These are phyloP conservation scores for Arxiozyma telluris DNA, from an alignment of 1,139 yeast genomes.

Conservation along the genomic window DNA sequence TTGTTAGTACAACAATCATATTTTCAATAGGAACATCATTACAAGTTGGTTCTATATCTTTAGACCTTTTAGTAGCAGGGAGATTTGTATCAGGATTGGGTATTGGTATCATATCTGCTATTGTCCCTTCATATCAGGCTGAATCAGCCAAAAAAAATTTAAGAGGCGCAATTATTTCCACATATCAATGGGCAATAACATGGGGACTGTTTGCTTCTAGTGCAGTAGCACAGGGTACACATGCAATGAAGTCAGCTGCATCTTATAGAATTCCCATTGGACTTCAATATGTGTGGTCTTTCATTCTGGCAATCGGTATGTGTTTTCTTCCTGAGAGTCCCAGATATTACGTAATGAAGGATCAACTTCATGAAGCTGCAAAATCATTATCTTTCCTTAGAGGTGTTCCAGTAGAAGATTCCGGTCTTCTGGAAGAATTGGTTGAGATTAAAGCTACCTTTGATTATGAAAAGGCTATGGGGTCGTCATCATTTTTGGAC, in stretches of 20 bases:
- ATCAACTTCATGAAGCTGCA: constrained; percentile 54
- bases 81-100: constrained; percentile 62
- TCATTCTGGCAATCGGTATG: constrained; percentile 57
- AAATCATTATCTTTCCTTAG: constrained; percentile 53
- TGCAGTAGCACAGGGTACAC: constrained; percentile 73
- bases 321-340: constrained; percentile 67
- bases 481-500: constrained; percentile 46
- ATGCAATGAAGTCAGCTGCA: constrained; percentile 42
- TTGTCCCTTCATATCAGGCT: constrained; percentile 68
- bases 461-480: constrained; percentile 65
- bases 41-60: constrained; percentile 47
- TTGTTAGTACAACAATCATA: constrained; percentile 23
- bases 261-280: constrained; percentile 73
- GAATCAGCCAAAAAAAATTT: constrained; percentile 75
- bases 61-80: constrained; percentile 48
- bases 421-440: constrained; percentile 61
- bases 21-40: constrained; percentile 51
- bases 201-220: constrained; percentile 74
- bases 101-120: constrained; percentile 47
- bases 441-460: constrained; percentile 73
- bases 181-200: constrained; percentile 83
- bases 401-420: constrained; percentile 52
- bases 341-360: constrained; percentile 56
- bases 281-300: constrained; percentile 61
- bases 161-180: constrained; percentile 71